Conservation (phyloP, 306 rosid genomes). For the Cucumis cinereus region DNA sequence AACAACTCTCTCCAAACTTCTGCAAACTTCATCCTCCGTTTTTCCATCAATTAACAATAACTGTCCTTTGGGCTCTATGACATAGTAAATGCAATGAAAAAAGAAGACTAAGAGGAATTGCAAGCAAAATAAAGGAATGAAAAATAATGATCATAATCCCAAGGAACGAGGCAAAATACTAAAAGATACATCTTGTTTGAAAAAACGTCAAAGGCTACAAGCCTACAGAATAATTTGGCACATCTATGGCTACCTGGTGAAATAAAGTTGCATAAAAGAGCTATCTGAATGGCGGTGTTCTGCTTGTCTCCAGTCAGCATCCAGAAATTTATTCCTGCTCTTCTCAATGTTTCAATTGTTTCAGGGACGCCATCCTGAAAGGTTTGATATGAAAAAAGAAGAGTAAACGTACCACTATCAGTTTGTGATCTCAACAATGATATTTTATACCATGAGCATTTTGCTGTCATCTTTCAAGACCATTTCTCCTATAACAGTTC, state of each 20-base stretch:
- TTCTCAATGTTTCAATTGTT: constrained; percentile 81
- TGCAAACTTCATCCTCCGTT: constrained; percentile 72
- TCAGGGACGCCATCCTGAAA: constrained; percentile 96
- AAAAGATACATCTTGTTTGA: constrained; percentile 4
- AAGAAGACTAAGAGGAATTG: background rate
- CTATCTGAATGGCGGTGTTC: constrained; percentile 91
- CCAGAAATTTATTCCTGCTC: constrained; percentile 99
- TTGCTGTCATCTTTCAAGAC: background rate
- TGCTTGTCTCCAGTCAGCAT: constrained; percentile 99
- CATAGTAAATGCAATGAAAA: background rate
- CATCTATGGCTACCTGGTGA: constrained; percentile 63
- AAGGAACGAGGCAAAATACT: background rate
- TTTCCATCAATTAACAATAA: constrained; percentile 87
- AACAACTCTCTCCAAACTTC: constrained; percentile 88
- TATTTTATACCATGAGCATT: background rate
- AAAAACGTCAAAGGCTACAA: background rate
- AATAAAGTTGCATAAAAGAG: constrained; percentile 92
- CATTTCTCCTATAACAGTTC: background rate
- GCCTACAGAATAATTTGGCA: background rate
- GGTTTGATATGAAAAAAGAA: constrained; percentile 1
- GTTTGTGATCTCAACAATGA: background rate
- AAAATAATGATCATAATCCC: background rate
- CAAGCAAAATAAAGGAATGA: background rate
- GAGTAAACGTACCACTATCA: background rate
- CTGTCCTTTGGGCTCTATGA: constrained; percentile 90